Percentiles rank a stretch among this genome's conserved stretches.
Evolutionary conservation across 257 asterid species (phyloP).

Genomic region (Mentha longifolia): DNA sequence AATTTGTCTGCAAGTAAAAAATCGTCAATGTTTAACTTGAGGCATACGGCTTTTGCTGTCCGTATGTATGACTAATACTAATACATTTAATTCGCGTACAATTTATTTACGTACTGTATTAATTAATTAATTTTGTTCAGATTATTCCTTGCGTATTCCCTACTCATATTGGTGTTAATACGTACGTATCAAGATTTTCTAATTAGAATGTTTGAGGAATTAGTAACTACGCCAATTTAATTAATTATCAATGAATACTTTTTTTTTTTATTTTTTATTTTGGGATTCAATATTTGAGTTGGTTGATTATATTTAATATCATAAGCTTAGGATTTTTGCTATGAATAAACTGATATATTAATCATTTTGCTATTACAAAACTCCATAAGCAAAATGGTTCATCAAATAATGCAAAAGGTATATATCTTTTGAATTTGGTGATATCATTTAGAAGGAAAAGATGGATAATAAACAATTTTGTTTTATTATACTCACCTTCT

Average conservation of each 20-base stretch:
- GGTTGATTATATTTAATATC: neutral
- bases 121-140: slow-evolving; percentile 16
- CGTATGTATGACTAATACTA: slow-evolving; percentile 24
- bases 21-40: slow-evolving; percentile 46
- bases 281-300: neutral
- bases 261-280: too few relatives aligned
- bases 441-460: too few relatives aligned
- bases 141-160: slow-evolving; percentile 38
- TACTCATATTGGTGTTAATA: slow-evolving; percentile 22
- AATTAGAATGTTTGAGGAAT: neutral
- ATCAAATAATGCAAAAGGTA: too few relatives aligned
- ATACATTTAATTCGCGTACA: slow-evolving; percentile 2
- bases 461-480: too few relatives aligned
- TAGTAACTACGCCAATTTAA: neutral
- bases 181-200: neutral
- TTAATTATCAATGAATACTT: neutral
- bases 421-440: too few relatives aligned
- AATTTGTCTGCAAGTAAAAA: neutral
- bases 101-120: neutral
- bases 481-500: too few relatives aligned
- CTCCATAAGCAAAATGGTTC: too few relatives aligned
- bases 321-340: too few relatives aligned
- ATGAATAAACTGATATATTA: too few relatives aligned
- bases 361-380: too few relatives aligned
- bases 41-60: slow-evolving; percentile 57